Evolutionary conservation across 2,329 filamentous ascomycete genomes (phyloP), one percentile per base, ranked within the genome.

Genomic region (Septoria linicola): DNA sequence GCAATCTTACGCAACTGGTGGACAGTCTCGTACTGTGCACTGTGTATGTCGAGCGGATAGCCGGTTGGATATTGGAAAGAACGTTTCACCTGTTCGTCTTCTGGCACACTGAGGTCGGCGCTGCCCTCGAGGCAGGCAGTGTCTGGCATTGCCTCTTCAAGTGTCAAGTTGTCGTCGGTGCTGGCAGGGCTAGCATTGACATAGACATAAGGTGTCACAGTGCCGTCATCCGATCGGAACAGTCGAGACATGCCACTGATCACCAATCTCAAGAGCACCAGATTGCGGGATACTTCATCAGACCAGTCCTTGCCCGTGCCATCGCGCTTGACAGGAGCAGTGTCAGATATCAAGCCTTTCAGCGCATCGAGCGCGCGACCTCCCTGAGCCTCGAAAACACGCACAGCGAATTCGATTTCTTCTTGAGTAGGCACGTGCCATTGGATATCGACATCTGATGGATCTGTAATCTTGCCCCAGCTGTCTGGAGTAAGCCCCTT

Each of bases 291-390:
- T 21, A 97, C 86, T 68, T 99, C 95, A 68, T 99, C 93, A 0
- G 92, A 96, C 93, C 93, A 99, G 63, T 96, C 92, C 71, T 97
- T 99, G 61, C 95, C 95, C 68, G 92, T 96, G 31, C 93, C 93
- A 60, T 91, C 92, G 50, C 92, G 82, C 69, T 90, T 95, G 46
- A 97, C 85, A 2, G 84, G 85, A 1, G 90, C 86, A 30, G 86
- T 81, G 39, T 89, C 84, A 55, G 88, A 85, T 65, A 89, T 95
- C n/a, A 99, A 78, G 6, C 85, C 81, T 56, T 82, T 81, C 10
- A 99, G 73, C 55, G 89, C 83, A 51, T 84, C 76, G 54, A 92
- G 80, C 1, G 92, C 91, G 34, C 82, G 84, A 50, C 82, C 82
- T 4, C 87, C 85, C 69, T 97, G 91, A 1, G 85, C 86, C 59